Evolutionary conservation across 2,329 filamentous ascomycete genomes (phyloP), one percentile per base, ranked within the genome.

Genomic region (Tympanopsis confertula): DNA sequence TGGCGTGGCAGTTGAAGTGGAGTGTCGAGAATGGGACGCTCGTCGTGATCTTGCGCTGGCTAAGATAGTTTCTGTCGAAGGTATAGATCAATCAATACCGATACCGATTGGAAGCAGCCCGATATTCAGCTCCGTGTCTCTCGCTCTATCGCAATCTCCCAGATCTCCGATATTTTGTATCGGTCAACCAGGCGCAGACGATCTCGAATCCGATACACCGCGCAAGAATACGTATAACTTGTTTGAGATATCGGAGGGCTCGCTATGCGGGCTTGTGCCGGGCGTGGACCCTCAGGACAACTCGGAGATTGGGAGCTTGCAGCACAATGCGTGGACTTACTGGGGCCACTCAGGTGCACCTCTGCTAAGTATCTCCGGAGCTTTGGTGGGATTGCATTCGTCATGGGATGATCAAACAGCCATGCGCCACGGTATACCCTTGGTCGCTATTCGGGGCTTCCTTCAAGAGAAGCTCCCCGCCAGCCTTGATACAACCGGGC

Each of bases 321-420:
- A 59, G 57, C 69, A 74, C 47, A 62, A 66, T 45, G 68, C 65
- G 40, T 74, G 69, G 69, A 73, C 68, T 2, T 74, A 72, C 47
- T 72, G 69, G 70, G 69, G 69, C 1, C 68, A 72, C 47, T 69
- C 62, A 17, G 68, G 68, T 3, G 69, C 68, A 4, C 66, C 65
- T 1, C 47, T 74, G 13, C 42, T 71, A n/a, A 38, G 42, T 20
- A 47, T 42, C n/a, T 53, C 51, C 12, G 64, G 63, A 0, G 45
- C 19, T 7, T 45, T 74, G 39, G 50, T 71, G 1, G 69, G 68
- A 2, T 41, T 74, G 42, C 68, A 74, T 54, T 71, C 66, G 3
- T 66, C 60, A 19, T 74, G 69, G 67, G 66, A 74, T 45, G 66
- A 70, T 17, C 41, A 62, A 43, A 71, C 64, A 5, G 61, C 55